A percentile compares a stretch with the other conserved stretches of the same genome.
phyloP scores from a whole-genome alignment of 768 basidiomycete species.

The Boletus patriciae region DNA sequence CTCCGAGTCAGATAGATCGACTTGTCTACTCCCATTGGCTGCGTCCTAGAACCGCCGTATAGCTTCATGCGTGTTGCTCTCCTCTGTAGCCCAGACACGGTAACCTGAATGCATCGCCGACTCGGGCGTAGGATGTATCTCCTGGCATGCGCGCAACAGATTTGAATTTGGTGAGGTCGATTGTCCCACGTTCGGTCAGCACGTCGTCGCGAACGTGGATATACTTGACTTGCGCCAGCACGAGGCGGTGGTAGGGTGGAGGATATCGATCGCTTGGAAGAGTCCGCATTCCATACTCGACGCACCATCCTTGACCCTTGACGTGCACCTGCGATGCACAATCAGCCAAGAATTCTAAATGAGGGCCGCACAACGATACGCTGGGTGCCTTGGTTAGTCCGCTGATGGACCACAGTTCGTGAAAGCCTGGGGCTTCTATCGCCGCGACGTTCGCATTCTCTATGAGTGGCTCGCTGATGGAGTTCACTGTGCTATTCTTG shows the following conservation, averaged over 20 bases:
- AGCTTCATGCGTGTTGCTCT: constrained; percentile 8
- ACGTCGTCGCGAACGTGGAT: constrained; percentile 46
- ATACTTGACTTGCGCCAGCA: constrained; percentile 42
- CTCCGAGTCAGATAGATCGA: no score
- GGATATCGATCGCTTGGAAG: constrained; percentile 36
- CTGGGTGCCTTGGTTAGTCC: constrained; percentile 41
- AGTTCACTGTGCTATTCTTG: constrained; percentile 46
- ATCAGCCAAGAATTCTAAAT: not conserved
- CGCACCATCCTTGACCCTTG: constrained; percentile 45
- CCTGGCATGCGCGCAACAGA: constrained; percentile 41
- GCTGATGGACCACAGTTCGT: constrained; percentile 43
- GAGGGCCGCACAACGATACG: not conserved
- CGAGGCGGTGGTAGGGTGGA: constrained; percentile 34
- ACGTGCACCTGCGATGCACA: constrained; percentile 33
- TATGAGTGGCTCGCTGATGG: constrained; percentile 53
- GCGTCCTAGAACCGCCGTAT: constrained; percentile 1
- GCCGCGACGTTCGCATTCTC: constrained; percentile 40
- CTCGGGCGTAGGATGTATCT: constrained; percentile 38
- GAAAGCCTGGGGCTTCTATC: constrained; percentile 37
- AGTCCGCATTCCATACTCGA: constrained; percentile 49
- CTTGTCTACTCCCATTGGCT: no score
- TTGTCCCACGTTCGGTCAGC: constrained; percentile 35
- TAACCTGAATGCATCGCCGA: constrained; percentile 32
- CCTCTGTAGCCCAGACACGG: constrained; percentile 23
- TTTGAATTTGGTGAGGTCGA: constrained; percentile 38